Conservation (phyloP, 495 filamentous ascomycete species). For the Trichodelitschia bisporula region DNA sequence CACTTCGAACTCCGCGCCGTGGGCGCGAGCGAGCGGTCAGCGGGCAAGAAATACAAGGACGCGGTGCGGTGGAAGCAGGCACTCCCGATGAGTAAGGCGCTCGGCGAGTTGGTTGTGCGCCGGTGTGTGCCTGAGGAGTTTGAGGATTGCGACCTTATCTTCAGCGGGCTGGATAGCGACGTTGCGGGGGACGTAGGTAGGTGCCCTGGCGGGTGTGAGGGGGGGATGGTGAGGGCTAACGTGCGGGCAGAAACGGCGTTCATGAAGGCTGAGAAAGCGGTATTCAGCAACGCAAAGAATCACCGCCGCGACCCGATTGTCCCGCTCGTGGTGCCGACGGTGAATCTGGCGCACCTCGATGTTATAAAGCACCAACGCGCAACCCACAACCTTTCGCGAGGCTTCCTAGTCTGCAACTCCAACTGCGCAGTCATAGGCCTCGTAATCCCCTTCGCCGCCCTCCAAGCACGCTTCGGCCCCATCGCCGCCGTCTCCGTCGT, state of each 20-base stretch:
- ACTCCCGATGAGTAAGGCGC: constrained; percentile 15
- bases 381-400: constrained; percentile 12
- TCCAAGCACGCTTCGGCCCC: constrained; percentile 17
- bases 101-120: constrained; percentile 18
- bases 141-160: constrained; percentile 18
- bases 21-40: constrained; percentile 17
- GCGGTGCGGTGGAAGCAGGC: constrained; percentile 21
- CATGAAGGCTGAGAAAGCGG: constrained; percentile 15
- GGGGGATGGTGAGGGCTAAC: neutral
- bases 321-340: constrained; percentile 20
- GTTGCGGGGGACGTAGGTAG: constrained; percentile 19
- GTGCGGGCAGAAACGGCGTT: constrained; percentile 17
- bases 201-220: neutral
- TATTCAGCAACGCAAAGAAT: constrained; percentile 22
- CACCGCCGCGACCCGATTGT: constrained; percentile 19
- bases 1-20: constrained; percentile 19
- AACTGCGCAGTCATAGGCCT: constrained; percentile 23
- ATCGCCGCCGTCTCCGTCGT: constrained; percentile 18
- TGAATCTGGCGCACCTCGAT: constrained; percentile 18
- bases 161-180: constrained; percentile 21
- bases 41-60: constrained; percentile 21
- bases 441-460: constrained; percentile 20
- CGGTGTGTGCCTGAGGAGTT: constrained; percentile 17
- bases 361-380: constrained; percentile 17
- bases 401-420: constrained; percentile 22